These are phyloP conservation scores for Xerocomellus chrysenteron DNA, from an alignment of 768 basidiomycete species.

Conservation along the genomic window DNA sequence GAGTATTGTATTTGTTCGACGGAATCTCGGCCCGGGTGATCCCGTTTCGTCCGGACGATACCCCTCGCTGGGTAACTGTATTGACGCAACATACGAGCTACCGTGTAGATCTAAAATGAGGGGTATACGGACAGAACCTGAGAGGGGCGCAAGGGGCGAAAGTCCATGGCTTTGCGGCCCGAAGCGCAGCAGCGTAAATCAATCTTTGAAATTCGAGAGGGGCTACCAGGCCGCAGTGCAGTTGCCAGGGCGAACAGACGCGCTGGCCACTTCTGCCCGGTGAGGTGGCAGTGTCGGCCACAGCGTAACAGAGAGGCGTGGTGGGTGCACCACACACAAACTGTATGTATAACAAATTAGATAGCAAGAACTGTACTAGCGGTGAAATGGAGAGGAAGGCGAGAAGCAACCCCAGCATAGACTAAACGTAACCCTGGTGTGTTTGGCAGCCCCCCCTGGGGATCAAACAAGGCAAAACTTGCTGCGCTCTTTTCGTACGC, in stretches of 20 bases:
- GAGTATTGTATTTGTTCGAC: neutral
- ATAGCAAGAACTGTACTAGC: neutral
- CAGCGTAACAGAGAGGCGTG: too few species aligned
- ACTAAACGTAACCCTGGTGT: neutral
- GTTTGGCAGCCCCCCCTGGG: conserved; percentile 1
- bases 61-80: too few species aligned
- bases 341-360: neutral
- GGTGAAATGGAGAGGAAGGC: neutral
- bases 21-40: conserved; percentile 2
- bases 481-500: neutral
- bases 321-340: too few species aligned
- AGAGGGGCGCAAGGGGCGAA: too few species aligned
- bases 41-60: neutral
- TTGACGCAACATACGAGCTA: neutral
- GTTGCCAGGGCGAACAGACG: too few species aligned
- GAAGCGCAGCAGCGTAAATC: too few species aligned
- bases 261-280: too few species aligned
- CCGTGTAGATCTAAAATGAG: neutral
- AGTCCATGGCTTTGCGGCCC: too few species aligned
- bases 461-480: conserved; percentile 22
- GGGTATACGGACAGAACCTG: too few species aligned
- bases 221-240: too few species aligned
- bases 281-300: too few species aligned
- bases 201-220: too few species aligned
- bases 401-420: neutral